Conservation (phyloP, 257 asterid species). For the Nicotiana undulata region DNA sequence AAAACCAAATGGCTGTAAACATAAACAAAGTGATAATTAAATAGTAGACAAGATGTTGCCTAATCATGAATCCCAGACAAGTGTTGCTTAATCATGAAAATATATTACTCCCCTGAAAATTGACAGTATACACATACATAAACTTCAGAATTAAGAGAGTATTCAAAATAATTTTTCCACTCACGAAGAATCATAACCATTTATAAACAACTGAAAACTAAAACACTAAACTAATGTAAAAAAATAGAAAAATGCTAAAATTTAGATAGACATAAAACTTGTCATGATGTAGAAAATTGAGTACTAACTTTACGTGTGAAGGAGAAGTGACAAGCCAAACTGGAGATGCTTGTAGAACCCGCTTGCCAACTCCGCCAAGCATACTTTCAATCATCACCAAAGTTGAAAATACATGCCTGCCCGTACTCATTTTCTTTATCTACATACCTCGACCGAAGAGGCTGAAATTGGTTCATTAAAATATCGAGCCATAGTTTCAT, state of each 20-base stretch:
- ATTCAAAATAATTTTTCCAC: not conserved
- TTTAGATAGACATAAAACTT: not conserved
- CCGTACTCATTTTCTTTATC: constrained; percentile 24
- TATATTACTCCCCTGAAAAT: not conserved
- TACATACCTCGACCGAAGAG: constrained; percentile 35
- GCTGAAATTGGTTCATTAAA: constrained; percentile 27
- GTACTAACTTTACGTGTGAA: constrained; percentile 8
- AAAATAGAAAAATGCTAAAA: constrained; percentile 1
- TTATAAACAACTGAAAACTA: not conserved
- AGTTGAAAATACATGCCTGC: constrained; percentile 21
- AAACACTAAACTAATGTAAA: not conserved
- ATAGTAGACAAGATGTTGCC: not conserved
- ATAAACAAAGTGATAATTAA: not conserved
- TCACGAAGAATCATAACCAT: not conserved
- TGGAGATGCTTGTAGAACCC: constrained; percentile 7
- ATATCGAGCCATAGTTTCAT: constrained; percentile 43
- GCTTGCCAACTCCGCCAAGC: constrained; percentile 17
- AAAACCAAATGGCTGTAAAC: not conserved
- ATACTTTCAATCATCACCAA: not conserved
- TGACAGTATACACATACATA: not conserved
- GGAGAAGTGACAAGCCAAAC: constrained; percentile 11
- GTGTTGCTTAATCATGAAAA: not conserved
- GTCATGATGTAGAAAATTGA: not conserved
- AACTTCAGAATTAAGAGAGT: not conserved
- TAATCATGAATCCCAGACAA: not conserved